Evolutionary conservation across 148 eudicot species (phyloP), one percentile per base, ranked within the genome.

Genomic region (Heliamphora exappendiculata): DNA sequence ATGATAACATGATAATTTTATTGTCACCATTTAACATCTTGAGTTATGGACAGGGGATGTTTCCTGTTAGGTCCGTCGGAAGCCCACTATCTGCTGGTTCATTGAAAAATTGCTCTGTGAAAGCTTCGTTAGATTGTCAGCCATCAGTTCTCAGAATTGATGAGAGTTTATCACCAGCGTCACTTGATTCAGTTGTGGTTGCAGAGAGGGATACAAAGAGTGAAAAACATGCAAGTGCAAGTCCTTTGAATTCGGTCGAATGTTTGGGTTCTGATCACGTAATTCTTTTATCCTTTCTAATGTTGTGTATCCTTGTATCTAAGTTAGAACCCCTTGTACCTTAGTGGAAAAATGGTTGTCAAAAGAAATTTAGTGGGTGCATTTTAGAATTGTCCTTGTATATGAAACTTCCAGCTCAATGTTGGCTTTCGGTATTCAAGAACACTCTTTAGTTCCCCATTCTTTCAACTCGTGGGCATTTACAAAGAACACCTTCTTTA

Each of bases 151-250:
- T 82, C 47, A 79, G 87, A 71, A 74, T 87, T 31, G 85, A 88
- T 67, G 92, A 86, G 79, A 87, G 81, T 82, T 82, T 88, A 72
- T 90, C 95, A n/a, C 90, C 92, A 49, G 88, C 86, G 49, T 88
- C 92, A 58, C 81, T 90, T 77, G 92, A 88, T 83, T 90, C 95
- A 33, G 82, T 88, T 80, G 86, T 82, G 71, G 95, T 84, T 79
- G 74, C 86, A 17, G 92, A 88, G 54, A 82, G 83, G 73, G 86
- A 83, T 70, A 65, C 85, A 49, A 90, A 84, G 82, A 77, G 84
- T 57, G 88, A 88, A 49, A 88, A 85, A 54, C 84, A 84, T 75
- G 76, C 87, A 33, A 87, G 78, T 82, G 74, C 87, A 54, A 88
- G 92, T 70, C 85, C 88, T 74, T 82, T 84, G 22, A 80, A 81